These are phyloP conservation scores for Sarocladiaceae sp. DNA, from an alignment of 2,329 filamentous ascomycete genomes.

Conservation along the genomic window DNA sequence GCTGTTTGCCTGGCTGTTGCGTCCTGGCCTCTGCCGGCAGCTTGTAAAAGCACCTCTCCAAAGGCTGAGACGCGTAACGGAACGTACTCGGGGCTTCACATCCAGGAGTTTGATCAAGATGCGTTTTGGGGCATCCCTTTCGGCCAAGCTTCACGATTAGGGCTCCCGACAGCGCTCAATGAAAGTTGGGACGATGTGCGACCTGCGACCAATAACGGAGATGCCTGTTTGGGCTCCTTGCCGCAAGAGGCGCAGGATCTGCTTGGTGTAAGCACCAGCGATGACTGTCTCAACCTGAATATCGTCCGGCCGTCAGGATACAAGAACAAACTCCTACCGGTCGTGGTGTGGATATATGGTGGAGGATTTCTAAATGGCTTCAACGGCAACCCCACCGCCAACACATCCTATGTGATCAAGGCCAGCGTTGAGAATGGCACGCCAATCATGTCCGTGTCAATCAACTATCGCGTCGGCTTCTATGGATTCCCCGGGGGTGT, in stretches of 20 bases:
- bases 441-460: slow-evolving; percentile 24
- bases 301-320: slow-evolving; percentile 13
- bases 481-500: slow-evolving; percentile 37
- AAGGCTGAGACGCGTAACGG: neutral
- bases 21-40: neutral
- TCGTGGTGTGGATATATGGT: slow-evolving; percentile 21
- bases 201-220: neutral
- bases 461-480: slow-evolving; percentile 42
- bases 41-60: neutral
- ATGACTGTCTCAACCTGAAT: slow-evolving; percentile 29
- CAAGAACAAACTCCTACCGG: slow-evolving; percentile 20
- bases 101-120: neutral
- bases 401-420: neutral
- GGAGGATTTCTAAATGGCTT: neutral
- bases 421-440: neutral
- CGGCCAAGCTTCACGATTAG: neutral
- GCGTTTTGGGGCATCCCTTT: neutral
- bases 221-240: neutral
- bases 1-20: neutral
- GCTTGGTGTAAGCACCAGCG: slow-evolving; percentile 14
- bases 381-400: neutral
- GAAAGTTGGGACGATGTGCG: neutral
- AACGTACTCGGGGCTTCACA: neutral
- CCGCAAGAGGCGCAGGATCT: neutral
- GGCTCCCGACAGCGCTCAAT: neutral